These are phyloP conservation scores for Amphibolis antarctica DNA, from an alignment of 106 monocot species.

Conservation along the genomic window DNA sequence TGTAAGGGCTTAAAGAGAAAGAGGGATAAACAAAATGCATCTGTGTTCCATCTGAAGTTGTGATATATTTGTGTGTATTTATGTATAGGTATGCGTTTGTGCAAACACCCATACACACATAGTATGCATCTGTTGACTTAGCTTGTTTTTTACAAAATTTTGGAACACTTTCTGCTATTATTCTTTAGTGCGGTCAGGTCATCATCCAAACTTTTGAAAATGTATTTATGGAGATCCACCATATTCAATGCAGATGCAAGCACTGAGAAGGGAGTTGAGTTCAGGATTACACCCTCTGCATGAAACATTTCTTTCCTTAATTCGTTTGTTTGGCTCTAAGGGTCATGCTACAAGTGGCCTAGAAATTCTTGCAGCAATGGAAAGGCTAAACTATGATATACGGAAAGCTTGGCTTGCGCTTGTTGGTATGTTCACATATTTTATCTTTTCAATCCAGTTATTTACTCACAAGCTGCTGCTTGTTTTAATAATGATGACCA, in stretches of 20 bases:
- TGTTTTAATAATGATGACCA: neutral
- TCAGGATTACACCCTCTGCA: slow-evolving; percentile 65
- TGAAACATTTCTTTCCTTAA: slow-evolving; percentile 82
- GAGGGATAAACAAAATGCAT: no score
- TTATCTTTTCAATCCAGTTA: neutral
- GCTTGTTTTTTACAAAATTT: no score
- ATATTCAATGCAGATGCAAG: slow-evolving; percentile 69
- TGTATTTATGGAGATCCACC: slow-evolving; percentile 20
- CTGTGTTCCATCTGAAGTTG: no score
- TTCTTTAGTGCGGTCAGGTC: neutral
- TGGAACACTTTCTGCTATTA: neutral
- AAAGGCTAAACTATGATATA: slow-evolving; percentile 83
- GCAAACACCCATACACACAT: no score
- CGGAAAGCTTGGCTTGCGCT: slow-evolving; percentile 89
- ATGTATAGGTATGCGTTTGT: no score
- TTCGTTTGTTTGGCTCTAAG: slow-evolving; percentile 82
- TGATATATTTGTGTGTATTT: no score
- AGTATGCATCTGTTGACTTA: no score
- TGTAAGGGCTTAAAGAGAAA: no score
- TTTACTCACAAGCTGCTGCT: slow-evolving; percentile 1
- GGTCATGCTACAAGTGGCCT: slow-evolving; percentile 74
- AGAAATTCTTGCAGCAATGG: slow-evolving; percentile 95
- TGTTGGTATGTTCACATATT: slow-evolving; percentile 41
- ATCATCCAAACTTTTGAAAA: slow-evolving; percentile 11
- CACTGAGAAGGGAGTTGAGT: slow-evolving; percentile 89